phyloP scores from a whole-genome alignment of 768 basidiomycete species.

The Tephrocybe sp. region DNA sequence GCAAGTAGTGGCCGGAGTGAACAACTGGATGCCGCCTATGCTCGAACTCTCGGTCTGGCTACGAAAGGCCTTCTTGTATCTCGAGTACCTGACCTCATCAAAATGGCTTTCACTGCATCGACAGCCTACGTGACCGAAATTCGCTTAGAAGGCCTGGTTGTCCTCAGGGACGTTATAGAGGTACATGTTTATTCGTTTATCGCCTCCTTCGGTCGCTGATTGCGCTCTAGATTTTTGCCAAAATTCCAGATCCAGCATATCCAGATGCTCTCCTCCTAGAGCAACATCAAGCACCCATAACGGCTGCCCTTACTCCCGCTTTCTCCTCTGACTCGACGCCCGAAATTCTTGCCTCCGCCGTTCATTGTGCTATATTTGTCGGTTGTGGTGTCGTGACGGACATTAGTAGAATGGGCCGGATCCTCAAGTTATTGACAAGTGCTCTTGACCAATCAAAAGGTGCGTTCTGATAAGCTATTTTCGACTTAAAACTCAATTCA shows the following conservation, averaged over 20 bases:
- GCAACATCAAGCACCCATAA: constrained; percentile 97
- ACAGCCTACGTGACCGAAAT: constrained; percentile 97
- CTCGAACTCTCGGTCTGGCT: too few relatives aligned
- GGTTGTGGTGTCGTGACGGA: constrained; percentile 94
- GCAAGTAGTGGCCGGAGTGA: too few relatives aligned
- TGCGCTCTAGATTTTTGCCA: constrained; percentile 71
- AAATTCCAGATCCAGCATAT: constrained; percentile 88
- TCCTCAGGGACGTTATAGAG: constrained; percentile 90
- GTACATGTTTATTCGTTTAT: constrained; percentile 37
- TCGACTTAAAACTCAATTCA: neutral
- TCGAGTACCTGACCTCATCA: constrained; percentile 89
- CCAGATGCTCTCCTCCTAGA: constrained; percentile 87
- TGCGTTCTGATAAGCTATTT: constrained; percentile 23
- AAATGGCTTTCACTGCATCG: constrained; percentile 96
- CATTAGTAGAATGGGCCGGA: constrained; percentile 87
- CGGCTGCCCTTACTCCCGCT: constrained; percentile 93
- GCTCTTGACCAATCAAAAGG: constrained; percentile 91
- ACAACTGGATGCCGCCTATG: too few relatives aligned
- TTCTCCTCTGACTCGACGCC: constrained; percentile 95
- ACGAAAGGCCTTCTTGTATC: constrained; percentile 80
- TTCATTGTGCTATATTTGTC: constrained; percentile 93
- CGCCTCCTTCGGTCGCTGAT: constrained; percentile 1
- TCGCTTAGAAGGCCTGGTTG: constrained; percentile 83
- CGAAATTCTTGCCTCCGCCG: constrained; percentile 89
- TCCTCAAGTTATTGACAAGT: constrained; percentile 82